These are phyloP conservation scores for Erythrobasidium hasegawianum DNA, from an alignment of 1,284 basidiomycete species.

Conservation along the genomic window DNA sequence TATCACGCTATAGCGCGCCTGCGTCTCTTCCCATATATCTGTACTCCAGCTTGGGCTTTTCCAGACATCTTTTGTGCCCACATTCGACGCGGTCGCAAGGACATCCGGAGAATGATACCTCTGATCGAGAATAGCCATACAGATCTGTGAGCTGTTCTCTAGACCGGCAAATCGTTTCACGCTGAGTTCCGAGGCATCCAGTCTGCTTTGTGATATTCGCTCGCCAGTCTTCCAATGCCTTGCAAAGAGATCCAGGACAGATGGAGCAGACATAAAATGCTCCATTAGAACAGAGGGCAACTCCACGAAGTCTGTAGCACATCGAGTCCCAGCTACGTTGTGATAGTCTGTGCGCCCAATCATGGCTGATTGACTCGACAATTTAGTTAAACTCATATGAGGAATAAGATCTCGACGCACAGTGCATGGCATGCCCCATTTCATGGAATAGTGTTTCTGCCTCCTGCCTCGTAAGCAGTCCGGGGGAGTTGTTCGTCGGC, in stretches of 20 bases:
- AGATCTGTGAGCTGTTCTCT: slow-evolving; percentile 89
- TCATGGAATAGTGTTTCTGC: slow-evolving; percentile 95
- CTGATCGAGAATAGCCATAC: slow-evolving; percentile 86
- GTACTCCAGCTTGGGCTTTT: not conserved
- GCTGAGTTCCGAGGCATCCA: slow-evolving; percentile 50
- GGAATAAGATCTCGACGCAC: no score
- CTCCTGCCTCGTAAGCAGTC: slow-evolving; percentile 82
- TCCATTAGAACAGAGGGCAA: slow-evolving; percentile 98
- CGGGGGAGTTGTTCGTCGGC: slow-evolving; percentile 56
- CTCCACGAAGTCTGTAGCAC: slow-evolving; percentile 97
- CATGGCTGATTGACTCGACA: no score
- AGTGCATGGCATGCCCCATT: slow-evolving; percentile 99
- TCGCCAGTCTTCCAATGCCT: slow-evolving; percentile 60
- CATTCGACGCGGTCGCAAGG: slow-evolving; percentile 56
- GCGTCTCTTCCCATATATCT: slow-evolving; percentile 20
- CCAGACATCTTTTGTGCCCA: not conserved
- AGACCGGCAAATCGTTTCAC: slow-evolving; percentile 50
- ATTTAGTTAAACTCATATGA: no score
- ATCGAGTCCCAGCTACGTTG: slow-evolving; percentile 96
- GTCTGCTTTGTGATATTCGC: slow-evolving; percentile 63
- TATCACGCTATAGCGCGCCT: slow-evolving; percentile 50
- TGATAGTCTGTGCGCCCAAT: slow-evolving; percentile 95
- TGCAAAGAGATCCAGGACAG: slow-evolving; percentile 74
- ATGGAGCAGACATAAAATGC: slow-evolving; percentile 78
- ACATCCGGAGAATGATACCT: slow-evolving; percentile 73